Evolutionary conservation across 129 eudicot species (phyloP), one percentile per base, ranked within the genome.

Genomic region (Ambrosia trifida): DNA sequence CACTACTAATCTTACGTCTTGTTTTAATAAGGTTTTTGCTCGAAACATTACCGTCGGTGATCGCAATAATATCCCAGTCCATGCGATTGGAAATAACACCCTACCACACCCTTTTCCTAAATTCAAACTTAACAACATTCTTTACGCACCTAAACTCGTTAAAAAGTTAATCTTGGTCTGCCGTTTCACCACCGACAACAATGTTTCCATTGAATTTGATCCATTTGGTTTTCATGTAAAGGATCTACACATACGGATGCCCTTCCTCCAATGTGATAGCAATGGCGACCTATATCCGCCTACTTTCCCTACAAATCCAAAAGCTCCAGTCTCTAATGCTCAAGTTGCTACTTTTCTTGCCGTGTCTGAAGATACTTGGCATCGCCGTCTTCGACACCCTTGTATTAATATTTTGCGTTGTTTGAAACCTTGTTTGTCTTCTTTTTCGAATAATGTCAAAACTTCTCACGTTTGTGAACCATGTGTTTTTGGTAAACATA

Each of bases 361-460:
- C 0, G 31, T 56, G 62, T 16, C 62, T 12, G 14, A 56, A 56
- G 62, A 56, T 24, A 56, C 36, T 56, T 56, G 62, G 62, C 62
- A 56, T 24, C 62, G 62, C 5, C 14, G 62, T 56, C 62, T 56
- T 53, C 30, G 60, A 53, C 60, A 53, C 20, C 60, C 30, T 5
- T 16, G 11, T 14, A 53, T 3, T 9, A 53, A 53, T 18, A 53
- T 53, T 16, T 53, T 53, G 10, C 60, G 20, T 18, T 53, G 7
- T 18, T 53, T 56, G 28, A 56, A 56, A 56, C 62, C 14, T 56
- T 16, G 35, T 12, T 56, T 56, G 35, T 24, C 20, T 56, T 10
- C 28, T 4, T 56, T 5, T 19, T 56, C 36, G 14, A 56, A 56
- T 19, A 56, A 56, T 7, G 62, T 56, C 11, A 20, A 56, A 8